Percentiles rank a stretch among this genome's conserved stretches.
These are phyloP conservation scores for Domatiomyces globalis DNA, from an alignment of 2,329 filamentous ascomycete species.

Conservation along the genomic window DNA sequence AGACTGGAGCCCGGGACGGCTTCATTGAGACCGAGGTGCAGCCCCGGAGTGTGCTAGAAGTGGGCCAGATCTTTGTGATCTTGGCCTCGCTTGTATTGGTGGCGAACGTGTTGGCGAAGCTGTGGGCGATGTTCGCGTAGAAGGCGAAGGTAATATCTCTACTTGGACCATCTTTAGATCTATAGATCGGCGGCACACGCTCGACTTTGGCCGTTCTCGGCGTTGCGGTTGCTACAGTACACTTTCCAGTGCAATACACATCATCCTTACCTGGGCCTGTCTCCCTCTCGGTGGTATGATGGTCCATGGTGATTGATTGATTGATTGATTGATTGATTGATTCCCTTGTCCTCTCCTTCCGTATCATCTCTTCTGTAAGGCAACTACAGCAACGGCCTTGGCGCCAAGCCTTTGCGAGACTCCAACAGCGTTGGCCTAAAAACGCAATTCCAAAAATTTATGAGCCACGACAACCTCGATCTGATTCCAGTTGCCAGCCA, in stretches of 20 bases:
- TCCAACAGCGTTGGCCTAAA: background rate
- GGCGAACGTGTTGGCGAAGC: constrained; percentile 19
- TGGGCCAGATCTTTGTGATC: constrained; percentile 31
- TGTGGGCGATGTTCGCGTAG: constrained; percentile 17
- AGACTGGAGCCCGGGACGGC: constrained; percentile 1
- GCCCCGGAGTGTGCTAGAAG: constrained; percentile 30
- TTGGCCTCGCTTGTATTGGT: constrained; percentile 24
- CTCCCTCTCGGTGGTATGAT: no score
- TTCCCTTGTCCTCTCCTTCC: no score
- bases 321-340: no score
- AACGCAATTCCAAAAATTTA: background rate
- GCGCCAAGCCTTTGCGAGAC: background rate
- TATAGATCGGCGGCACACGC: background rate
- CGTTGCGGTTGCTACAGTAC: background rate
- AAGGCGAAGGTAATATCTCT: background rate
- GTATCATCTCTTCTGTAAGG: no score
- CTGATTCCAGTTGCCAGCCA: constrained; percentile 4
- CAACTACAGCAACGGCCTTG: background rate
- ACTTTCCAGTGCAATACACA: background rate
- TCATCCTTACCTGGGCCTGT: no score
- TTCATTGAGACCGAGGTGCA: constrained; percentile 24
- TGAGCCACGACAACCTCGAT: background rate
- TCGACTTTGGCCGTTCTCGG: background rate
- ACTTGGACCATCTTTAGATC: background rate
- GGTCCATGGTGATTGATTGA: no score